These are phyloP conservation scores for Teratosphaeria gauchensis DNA, from an alignment of 2,329 filamentous ascomycete species.

Conservation along the genomic window DNA sequence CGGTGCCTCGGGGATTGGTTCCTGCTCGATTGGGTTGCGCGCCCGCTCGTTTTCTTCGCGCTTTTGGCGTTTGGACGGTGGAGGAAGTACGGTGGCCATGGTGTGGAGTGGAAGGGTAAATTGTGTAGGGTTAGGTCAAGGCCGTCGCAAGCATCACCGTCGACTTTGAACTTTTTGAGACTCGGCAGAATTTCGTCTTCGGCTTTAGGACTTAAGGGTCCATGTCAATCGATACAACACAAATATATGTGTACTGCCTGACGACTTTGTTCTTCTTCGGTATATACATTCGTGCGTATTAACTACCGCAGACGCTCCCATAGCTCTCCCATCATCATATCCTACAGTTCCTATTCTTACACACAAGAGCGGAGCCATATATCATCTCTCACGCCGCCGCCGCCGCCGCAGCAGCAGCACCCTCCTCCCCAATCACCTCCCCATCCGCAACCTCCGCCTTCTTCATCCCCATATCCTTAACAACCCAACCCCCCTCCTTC, in stretches of 20 bases:
- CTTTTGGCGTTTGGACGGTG: constrained; percentile 79
- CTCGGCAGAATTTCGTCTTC: background rate
- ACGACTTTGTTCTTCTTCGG: no score
- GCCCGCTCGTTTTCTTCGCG: constrained; percentile 63
- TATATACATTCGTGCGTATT: no score
- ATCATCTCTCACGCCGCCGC: background rate
- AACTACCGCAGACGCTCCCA: no score
- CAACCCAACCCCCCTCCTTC: constrained; percentile 56
- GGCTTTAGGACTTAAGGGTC: background rate
- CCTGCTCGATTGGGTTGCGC: constrained; percentile 67
- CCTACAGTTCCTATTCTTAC: no score
- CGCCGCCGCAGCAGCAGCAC: background rate
- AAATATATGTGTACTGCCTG: no score
- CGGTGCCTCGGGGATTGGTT: constrained; percentile 56
- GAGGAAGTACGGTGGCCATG: constrained; percentile 78
- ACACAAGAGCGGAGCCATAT: background rate
- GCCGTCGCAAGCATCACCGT: background rate
- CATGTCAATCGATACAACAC: no score
- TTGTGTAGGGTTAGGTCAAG: background rate
- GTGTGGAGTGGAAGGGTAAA: background rate
- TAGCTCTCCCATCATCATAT: no score
- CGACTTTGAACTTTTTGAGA: background rate
- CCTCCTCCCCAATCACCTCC: background rate
- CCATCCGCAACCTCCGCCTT: background rate
- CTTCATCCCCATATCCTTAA: constrained; percentile 54